Evolutionary conservation across 2,329 filamentous ascomycete genomes (phyloP), one percentile per base, ranked within the genome.

Genomic region (Shiraia sp.): DNA sequence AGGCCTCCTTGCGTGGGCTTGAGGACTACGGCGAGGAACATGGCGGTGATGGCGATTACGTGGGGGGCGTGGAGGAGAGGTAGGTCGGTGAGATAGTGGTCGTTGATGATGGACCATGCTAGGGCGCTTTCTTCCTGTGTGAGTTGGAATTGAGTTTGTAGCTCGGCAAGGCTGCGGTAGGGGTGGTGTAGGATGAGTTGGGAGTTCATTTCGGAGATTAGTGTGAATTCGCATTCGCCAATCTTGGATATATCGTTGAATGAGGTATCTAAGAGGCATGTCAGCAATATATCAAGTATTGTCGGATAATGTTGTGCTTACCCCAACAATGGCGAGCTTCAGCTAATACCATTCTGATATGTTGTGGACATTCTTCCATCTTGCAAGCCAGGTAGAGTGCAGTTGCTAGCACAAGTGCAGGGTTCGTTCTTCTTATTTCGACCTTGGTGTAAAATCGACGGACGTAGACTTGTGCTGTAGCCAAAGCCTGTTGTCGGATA

Each of bases 301-400:
- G 6, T 19, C 10, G 4, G 2, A n/a, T 15, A 10, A 31, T 15
- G 6, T 16, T 25, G 26, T n/a, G 35, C 58, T 10, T 55, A 68
- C 65, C 66, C 65, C 65, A 69, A 38, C 95, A 79, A 43, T 86
- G 82, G 24, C 90, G 84, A 3, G 91, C 90, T 69, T 99, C 93
- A 32, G 83, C 86, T 9, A 93, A 85, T 44, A 99, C 86, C 51
- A 95, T 81, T 22, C 93, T 83, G 60, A 99, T 97, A 68, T 99
- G 93, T 68, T 97, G 92, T 2, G 93, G 93, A 36, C 86, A 91
- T 70, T 99, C 93, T 69, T 99, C 93, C 83, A 95, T 96, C 73
- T 99, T 99, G 75, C 90, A 96, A 14, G 93, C 91, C 25, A 99
- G 77, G 68, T 99, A 99, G 47, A 97, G 80, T 4, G 92, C 88